Base-by-base conservation (phyloP, 169 alveolate species). In the Plasmodium coatneyi region DNA sequence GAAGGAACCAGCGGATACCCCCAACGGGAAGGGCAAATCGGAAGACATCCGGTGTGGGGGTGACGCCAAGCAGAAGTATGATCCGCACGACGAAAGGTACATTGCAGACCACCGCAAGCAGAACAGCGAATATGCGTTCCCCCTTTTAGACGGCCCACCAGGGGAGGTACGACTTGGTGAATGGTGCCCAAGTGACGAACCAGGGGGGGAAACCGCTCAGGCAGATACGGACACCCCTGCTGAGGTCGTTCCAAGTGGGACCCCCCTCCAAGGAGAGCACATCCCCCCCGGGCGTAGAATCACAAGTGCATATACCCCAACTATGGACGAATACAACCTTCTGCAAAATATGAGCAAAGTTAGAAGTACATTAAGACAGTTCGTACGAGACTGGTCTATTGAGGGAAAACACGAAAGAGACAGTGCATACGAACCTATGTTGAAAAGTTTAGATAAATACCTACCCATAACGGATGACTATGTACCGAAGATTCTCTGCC, bases 331-430 rank as follows among this genome's bases (percentile, higher is more conserved):
- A 22, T 84, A 84, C 25, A 74, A 34, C 22, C 79, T 84, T 39
- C 60, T 84, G 1, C 93, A 84, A 28, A 84, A 84, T 41, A 84
- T 84, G 84, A 74, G 93, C 36, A 84, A 98, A 95, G 98, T 97
- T 36, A 95, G 99, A 84, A 96, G 99, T 41, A 98, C 99, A 41
- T 94, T 98, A 90, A 94, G 99, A 83, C 99, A 98, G 96, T 98
- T 98, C 92, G 98, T 97, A 22, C 96, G 99, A 74, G 99, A 99
- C 93, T 99, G 99, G 99, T 96, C 99, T 16, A 95, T 84, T 3
- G 98, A 98, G 90, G 99, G 99, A 1, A 92, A 94, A 60, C 82
- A 76, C 36, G 99, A 99, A 96, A 96, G 99, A 90, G 98, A 98
- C 32, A 96, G 95, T 84, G 97, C 99, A 56, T 99, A 97, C 92